Percentiles rank a stretch among this genome's conserved stretches.
Evolutionary conservation across 768 basidiomycete genomes (phyloP).

Genomic region (Suillus bovinus): DNA sequence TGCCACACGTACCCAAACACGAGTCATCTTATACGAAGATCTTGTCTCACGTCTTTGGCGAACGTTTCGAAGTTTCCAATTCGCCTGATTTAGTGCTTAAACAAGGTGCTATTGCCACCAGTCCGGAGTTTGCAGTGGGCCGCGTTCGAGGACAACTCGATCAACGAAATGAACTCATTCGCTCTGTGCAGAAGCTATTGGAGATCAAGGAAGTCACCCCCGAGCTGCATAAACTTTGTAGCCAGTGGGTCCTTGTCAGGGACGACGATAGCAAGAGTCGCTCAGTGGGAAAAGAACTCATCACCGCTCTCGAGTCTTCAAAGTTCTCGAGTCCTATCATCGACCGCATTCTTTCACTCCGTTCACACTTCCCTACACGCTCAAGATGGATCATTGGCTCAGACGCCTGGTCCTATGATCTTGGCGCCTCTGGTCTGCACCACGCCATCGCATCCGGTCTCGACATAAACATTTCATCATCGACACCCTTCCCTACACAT

Average conservation of each 20-base stretch:
- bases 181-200: conserved; percentile 65
- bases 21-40: conserved; percentile 92
- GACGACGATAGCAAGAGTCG: conserved; percentile 69
- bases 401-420: conserved; percentile 97
- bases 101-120: conserved; percentile 77
- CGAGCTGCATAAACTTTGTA: conserved; percentile 70
- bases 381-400: conserved; percentile 98
- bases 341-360: conserved; percentile 57
- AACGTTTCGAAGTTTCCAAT: conserved; percentile 83
- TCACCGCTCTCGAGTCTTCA: conserved; percentile 46
- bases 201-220: conserved; percentile 46
- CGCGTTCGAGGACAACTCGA: conserved; percentile 83
- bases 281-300: conserved; percentile 57
- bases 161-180: conserved; percentile 66
- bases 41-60: conserved; percentile 75
- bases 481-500: conserved; percentile 88
- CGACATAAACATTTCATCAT: conserved; percentile 94
- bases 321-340: conserved; percentile 43
- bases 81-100: conserved; percentile 70
- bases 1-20: conserved; percentile 81
- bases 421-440: conserved; percentile 93
- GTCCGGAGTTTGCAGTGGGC: conserved; percentile 94
- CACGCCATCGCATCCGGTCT: conserved; percentile 90
- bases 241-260: conserved; percentile 77
- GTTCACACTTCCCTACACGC: conserved; percentile 59